Evolutionary conservation across 345 rosid genomes (phyloP).

Genomic region (Corymbia maculata): DNA sequence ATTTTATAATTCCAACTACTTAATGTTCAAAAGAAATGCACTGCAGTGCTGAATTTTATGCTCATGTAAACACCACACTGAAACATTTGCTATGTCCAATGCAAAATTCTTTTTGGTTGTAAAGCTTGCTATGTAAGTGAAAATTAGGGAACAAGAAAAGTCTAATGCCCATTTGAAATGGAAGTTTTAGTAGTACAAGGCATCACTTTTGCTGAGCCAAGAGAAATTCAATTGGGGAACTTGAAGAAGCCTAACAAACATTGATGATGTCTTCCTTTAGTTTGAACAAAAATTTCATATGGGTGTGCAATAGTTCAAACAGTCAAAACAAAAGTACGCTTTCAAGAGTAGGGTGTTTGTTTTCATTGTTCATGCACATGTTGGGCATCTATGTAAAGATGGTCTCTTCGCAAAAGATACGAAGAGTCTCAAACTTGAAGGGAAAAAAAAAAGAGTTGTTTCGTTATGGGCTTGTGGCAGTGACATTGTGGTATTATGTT

Average conservation of each 20-base stretch:
- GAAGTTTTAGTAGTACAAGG: neutral
- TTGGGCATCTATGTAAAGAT: no score
- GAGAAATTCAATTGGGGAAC: neutral
- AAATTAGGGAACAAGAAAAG: neutral
- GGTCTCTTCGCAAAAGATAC: no score
- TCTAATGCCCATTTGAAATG: neutral
- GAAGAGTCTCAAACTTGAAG: no score
- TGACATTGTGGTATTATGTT: neutral
- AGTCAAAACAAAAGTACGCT: neutral
- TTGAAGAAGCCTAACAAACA: neutral
- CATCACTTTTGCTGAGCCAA: neutral
- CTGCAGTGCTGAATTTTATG: neutral
- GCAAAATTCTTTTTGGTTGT: neutral
- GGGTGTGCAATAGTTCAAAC: neutral
- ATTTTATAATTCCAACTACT: neutral
- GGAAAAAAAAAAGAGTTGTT: no score
- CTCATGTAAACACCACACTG: neutral
- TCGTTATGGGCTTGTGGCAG: no score
- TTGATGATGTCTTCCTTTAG: neutral
- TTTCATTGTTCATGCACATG: neutral
- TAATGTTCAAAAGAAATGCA: neutral
- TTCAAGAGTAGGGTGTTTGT: neutral
- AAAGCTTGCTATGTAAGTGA: neutral
- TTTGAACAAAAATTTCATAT: neutral
- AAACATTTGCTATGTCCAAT: neutral